These are phyloP conservation scores for Solanum chiquidenum DNA, from an alignment of 257 asterid species.

Conservation along the genomic window DNA sequence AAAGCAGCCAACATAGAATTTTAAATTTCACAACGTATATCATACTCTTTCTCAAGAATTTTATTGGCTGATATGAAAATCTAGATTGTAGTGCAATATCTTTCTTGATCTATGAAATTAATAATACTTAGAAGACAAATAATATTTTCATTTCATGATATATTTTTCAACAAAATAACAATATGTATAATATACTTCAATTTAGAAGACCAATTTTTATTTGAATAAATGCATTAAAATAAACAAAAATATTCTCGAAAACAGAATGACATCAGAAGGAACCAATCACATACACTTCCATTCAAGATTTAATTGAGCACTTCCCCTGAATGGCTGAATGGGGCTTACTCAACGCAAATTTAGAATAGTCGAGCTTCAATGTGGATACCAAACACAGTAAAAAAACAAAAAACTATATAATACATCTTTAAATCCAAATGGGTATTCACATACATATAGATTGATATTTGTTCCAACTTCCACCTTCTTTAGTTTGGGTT, in stretches of 20 bases:
- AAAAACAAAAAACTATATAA: no score
- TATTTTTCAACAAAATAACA: neutral
- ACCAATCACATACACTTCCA: neutral
- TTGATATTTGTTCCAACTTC: neutral
- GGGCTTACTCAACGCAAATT: no score
- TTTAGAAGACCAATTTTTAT: no score
- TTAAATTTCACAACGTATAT: neutral
- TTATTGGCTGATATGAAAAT: neutral
- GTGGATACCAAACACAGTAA: no score
- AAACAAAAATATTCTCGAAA: neutral
- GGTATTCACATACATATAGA: no score
- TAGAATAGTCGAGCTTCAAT: no score
- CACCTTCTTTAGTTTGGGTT: neutral
- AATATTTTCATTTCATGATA: neutral
- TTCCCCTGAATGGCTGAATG: no score
- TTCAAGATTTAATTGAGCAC: no score
- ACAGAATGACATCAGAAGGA: neutral
- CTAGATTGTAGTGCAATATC: neutral
- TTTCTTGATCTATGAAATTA: neutral
- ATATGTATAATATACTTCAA: no score
- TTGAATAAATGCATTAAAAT: neutral
- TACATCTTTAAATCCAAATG: no score
- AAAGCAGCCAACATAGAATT: neutral
- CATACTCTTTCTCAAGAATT: neutral
- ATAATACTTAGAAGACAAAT: neutral